Percentiles rank a stretch among this genome's conserved stretches.
These are phyloP conservation scores for Ligustrum vulgare DNA, from an alignment of 257 asterid genomes.

Conservation along the genomic window DNA sequence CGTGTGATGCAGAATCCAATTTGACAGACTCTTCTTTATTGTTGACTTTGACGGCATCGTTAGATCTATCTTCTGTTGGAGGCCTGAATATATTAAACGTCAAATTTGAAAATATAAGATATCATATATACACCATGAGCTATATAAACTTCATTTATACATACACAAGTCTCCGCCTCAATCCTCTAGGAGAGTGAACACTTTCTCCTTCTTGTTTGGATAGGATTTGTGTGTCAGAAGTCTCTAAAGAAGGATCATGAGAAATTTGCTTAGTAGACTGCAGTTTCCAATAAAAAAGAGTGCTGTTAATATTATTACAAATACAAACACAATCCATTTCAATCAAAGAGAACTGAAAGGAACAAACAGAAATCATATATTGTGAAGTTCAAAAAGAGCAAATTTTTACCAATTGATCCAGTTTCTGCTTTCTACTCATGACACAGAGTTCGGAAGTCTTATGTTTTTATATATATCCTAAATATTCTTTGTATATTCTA, in stretches of 20 bases:
- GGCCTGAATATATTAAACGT: conserved; percentile 42
- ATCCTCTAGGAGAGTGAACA: conserved; percentile 55
- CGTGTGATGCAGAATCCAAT: conserved; percentile 75
- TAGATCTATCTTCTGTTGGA: conserved; percentile 52
- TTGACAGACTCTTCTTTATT: conserved; percentile 53
- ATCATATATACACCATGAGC: neutral
- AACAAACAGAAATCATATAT: neutral
- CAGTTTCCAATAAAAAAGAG: conserved; percentile 26
- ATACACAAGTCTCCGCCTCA: conserved; percentile 81
- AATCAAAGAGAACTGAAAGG: neutral
- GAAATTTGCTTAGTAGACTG: conserved; percentile 47
- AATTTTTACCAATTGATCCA: neutral
- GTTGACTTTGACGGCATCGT: conserved; percentile 39
- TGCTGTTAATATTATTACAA: conserved; percentile 16
- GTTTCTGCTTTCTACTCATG: neutral
- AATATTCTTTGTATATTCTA: too few species aligned
- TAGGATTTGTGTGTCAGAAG: conserved; percentile 43
- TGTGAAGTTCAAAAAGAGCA: neutral
- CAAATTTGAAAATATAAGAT: conserved; percentile 16
- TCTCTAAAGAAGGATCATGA: conserved; percentile 43
- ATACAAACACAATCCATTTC: neutral
- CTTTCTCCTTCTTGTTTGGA: conserved; percentile 44
- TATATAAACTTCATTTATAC: conserved; percentile 18
- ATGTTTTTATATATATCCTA: too few species aligned
- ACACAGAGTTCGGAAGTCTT: too few species aligned